Base-by-base conservation (phyloP, 2,329 filamentous ascomycete species). In the Reticulascus tulasneorum region DNA sequence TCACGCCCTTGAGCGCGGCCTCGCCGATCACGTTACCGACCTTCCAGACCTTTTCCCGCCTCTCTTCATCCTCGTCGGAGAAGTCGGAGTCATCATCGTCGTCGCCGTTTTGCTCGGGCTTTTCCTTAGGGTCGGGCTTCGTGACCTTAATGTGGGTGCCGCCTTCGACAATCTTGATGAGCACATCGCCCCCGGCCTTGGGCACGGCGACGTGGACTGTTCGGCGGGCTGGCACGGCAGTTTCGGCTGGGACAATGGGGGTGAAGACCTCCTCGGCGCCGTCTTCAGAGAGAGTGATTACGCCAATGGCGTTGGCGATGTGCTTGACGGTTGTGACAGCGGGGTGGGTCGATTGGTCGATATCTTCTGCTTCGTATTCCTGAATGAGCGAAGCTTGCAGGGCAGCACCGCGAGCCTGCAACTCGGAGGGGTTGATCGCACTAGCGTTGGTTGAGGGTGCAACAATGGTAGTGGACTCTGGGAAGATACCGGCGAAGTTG, bases 301-400 rank as follows among this genome's bases (percentile, higher is more conserved):
- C 84, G 59, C 93, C 93, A 46, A 98, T 86, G 45, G 91, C 86
- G 58, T 90, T 85, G 51, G 79, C 74, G 46, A 94, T 82, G 69
- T 98, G 93, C 52, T 89, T 88, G 34, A 94, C 89, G 12, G 90
- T 91, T 22, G 91, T 96, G 47, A 98, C 89, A 58, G 89, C 87
- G 34, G 93, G 84, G 71, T 98, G 91, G 30, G 89, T 94, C 45
- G 87, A 94, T 73, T 96, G 90, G 60, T 94, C 86, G 51, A 98
- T 94, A 58, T 97, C 91, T 48, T 88, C 82, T 50, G 80, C 75
- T 53, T 98, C 93, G 64, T 94, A 98, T 63, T 95, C 91, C 63
- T 90, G 82, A 61, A 98, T 88, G 46, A 98, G 72, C 42, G 84
- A 94, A 23, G 93, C 93, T 68, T 98, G 93, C 52, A 98, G 88